Evolutionary conservation across 2,329 filamentous ascomycete genomes (phyloP), one percentile per base, ranked within the genome.

Genomic region (Colletotrichum horii): DNA sequence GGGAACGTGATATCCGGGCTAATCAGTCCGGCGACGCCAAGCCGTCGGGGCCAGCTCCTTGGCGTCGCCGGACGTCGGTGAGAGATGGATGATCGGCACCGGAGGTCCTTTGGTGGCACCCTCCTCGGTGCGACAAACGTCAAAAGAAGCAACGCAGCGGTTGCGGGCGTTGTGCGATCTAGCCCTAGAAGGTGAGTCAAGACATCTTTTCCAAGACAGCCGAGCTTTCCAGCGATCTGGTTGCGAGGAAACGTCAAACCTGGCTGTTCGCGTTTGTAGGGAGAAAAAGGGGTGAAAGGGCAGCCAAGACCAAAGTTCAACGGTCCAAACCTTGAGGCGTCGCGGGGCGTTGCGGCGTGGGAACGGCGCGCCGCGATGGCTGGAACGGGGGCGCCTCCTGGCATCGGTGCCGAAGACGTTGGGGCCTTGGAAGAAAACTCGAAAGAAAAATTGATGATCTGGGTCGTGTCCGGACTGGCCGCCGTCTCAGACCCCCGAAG

Each of bases 401-500:
- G 3, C 7, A 26, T 3, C 55, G 55, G 26, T 26, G 66, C 71
- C 48, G 66, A 36, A 58, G 43, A 26, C 65, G 55, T 26, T 66
- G 34, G 16, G 43, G n/a, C 43, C 43, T 52, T 52, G 38, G 11
- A 7, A 32, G 38, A n/a, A 38, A 34, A 60, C 6, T 11, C 6
- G 26, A 8, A 48, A 38, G 26, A 34, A 30, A 36, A 70, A 62
- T 16, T 70, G 56, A 22, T 12, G 26, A 58, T 58, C 55, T 28
- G 55, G 55, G 61, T 61, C 30, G 36, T 52, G 8, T 75, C 19
- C 52, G 68, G 72, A 58, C 62, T 67, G 73, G 34, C 62, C 73
- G 56, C 60, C 69, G 73, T 72, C 69, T 73, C 73, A 75, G 56
- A 75, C 72, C 55, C 56, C 64, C 32, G 32, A 67, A 32, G 16